phyloP scores from a whole-genome alignment of 495 filamentous ascomycete species.

The Podospora conica region DNA sequence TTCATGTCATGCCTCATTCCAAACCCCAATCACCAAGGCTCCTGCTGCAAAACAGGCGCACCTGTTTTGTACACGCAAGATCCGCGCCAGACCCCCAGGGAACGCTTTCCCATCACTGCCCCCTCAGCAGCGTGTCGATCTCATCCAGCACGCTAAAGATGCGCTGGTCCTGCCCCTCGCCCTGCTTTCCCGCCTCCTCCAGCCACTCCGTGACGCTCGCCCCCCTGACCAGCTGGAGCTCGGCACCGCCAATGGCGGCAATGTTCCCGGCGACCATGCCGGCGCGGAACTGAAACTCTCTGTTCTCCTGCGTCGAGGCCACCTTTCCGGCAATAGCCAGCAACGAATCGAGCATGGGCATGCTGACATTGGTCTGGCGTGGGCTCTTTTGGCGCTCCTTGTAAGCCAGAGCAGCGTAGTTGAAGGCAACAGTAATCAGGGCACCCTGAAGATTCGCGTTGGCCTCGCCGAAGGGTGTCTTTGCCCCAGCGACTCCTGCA shows the following conservation, averaged over 20 bases:
- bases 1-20: neutral
- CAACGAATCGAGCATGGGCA: conserved; percentile 16
- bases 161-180: conserved; percentile 44
- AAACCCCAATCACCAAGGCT: neutral
- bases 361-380: conserved; percentile 8
- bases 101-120: neutral
- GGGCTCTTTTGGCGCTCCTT: conserved; percentile 18
- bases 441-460: conserved; percentile 82
- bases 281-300: conserved; percentile 75
- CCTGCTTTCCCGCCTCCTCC: conserved; percentile 35
- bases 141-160: conserved; percentile 37
- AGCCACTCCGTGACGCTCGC: conserved; percentile 40
- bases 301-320: conserved; percentile 58
- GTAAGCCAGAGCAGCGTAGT: conserved; percentile 63
- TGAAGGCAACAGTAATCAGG: conserved; percentile 74
- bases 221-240: conserved; percentile 39
- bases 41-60: neutral
- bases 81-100: neutral
- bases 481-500: conserved; percentile 43
- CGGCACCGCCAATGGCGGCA: conserved; percentile 46
- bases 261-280: conserved; percentile 81
- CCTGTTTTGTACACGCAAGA: neutral
- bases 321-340: conserved; percentile 52
- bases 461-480: conserved; percentile 43
- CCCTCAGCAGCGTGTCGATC: conserved; percentile 40